Base-by-base conservation (phyloP, 768 basidiomycete species). In the Butyriboletus loyo region DNA sequence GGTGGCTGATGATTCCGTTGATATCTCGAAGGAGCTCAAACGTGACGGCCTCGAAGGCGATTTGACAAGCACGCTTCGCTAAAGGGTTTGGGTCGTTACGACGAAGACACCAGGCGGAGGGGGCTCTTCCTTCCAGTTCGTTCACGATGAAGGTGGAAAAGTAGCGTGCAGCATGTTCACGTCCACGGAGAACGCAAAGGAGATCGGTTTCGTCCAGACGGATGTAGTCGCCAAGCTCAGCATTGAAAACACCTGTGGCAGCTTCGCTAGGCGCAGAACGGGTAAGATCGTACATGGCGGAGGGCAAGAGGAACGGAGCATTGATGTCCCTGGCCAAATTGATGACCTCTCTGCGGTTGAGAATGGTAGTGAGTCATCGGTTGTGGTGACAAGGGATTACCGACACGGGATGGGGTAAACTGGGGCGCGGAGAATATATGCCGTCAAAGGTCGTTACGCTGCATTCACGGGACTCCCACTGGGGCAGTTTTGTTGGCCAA, bases 241-340 rank as follows among this genome's bases (percentile, higher is more conserved):
- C 60, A 56, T 67, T 75, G 49, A 68, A 73, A 64, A 77, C 73
- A 7, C 85, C 86, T 7, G 73, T 66, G 27, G 79, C 79, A 31
- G 82, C 80, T 44, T 82, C 80, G 60, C 83, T 87, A 2, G 85
- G 82, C 28, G 79, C 70, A 59, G 72, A 81, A 36, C 89, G 85
- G 21, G 85, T 89, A 37, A 91, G 78, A 66, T 90, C 89, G 66
- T 91, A 91, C 70, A 88, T 87, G 6, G 87, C 87, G 27, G 88
- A 78, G 5, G 87, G 86, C 4, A 89, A 73, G 31, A 90, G 78
- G 57, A 82, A 78, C 0, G 72, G 72, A 0, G 82, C 75, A 37
- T 79, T 69, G 25, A 78, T 76, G 50, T 79, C 77, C 52, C 81
- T 76, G 21, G 85, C 86, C 5, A 89, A 70, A 43, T 83, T 84